Percentiles rank a stretch among this genome's conserved stretches.
Evolutionary conservation across 2,329 filamentous ascomycete genomes (phyloP).

Genomic region (Hymenoscyphus infarciens): DNA sequence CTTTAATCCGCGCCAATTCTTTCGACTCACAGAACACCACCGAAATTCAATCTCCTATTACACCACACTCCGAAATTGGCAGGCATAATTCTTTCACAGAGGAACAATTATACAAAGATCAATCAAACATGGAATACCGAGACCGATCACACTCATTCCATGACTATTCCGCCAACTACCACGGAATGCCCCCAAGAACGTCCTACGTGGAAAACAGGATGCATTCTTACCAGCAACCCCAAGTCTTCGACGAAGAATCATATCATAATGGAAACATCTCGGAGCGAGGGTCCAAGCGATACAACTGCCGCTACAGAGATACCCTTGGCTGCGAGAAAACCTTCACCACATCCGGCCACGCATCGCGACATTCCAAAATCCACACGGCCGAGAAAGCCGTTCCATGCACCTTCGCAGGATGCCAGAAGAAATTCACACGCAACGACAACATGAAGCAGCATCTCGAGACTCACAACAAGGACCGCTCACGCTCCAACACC

Average conservation of each 20-base stretch:
- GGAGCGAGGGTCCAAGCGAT: constrained; percentile 51
- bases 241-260: constrained; percentile 26
- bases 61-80: constrained; percentile 45
- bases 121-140: constrained; percentile 40
- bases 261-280: constrained; percentile 16
- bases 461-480: constrained; percentile 70
- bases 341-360: constrained; percentile 80
- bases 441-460: constrained; percentile 89
- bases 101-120: constrained; percentile 29
- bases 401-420: constrained; percentile 62
- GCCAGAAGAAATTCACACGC: constrained; percentile 76
- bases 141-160: constrained; percentile 16
- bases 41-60: constrained; percentile 53
- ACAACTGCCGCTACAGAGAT: constrained; percentile 70
- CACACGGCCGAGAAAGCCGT: constrained; percentile 79
- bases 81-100: constrained; percentile 31
- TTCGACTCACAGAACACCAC: constrained; percentile 58
- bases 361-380: constrained; percentile 81
- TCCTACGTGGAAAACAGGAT: constrained; percentile 13
- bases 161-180: constrained; percentile 16
- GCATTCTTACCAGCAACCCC: constrained; percentile 18
- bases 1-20: constrained; percentile 57
- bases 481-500: constrained; percentile 35
- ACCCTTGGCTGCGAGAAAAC: constrained; percentile 71
- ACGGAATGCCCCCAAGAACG: constrained; percentile 11